phyloP scores from a whole-genome alignment of 192 early-diverging fungal genomes.

The Umbelopsis isabellina region DNA sequence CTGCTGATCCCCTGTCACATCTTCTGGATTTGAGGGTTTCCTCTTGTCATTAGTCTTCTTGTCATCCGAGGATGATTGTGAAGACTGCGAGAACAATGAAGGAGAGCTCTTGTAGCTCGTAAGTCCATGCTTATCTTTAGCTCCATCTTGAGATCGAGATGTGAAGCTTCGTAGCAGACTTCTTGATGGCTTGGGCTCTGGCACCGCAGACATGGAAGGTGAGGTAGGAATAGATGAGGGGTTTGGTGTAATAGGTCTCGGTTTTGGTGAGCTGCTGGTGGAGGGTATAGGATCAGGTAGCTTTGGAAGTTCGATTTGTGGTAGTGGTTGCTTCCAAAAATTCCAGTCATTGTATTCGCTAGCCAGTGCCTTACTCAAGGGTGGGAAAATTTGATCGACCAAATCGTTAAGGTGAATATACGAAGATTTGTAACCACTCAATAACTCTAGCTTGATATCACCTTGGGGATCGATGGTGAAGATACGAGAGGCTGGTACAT shows the following conservation, averaged over 20 bases:
- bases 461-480: slow-evolving; percentile 96
- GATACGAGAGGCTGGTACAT: slow-evolving; percentile 90
- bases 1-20: background rate
- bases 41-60: background rate
- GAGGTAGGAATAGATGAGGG: slow-evolving; percentile 20
- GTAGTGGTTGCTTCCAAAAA: slow-evolving; percentile 71
- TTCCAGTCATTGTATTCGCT: slow-evolving; percentile 85
- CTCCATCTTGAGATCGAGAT: background rate
- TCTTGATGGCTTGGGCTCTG: slow-evolving; percentile 17
- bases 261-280: slow-evolving; percentile 29
- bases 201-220: slow-evolving; percentile 16
- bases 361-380: slow-evolving; percentile 58
- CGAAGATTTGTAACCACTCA: slow-evolving; percentile 83
- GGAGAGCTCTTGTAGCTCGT: slow-evolving; percentile 10
- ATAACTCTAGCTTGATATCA: slow-evolving; percentile 87
- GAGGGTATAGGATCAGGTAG: slow-evolving; percentile 27
- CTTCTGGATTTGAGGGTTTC: background rate
- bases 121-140: background rate
- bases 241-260: slow-evolving; percentile 36
- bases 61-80: background rate
- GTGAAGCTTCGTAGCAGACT: slow-evolving; percentile 34
- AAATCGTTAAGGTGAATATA: slow-evolving; percentile 90
- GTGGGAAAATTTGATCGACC: slow-evolving; percentile 95
- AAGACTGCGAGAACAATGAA: background rate
- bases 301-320: slow-evolving; percentile 51